Base-by-base conservation (phyloP, 2,329 filamentous ascomycete genomes). In the Cladosporium sphaerospermum region DNA sequence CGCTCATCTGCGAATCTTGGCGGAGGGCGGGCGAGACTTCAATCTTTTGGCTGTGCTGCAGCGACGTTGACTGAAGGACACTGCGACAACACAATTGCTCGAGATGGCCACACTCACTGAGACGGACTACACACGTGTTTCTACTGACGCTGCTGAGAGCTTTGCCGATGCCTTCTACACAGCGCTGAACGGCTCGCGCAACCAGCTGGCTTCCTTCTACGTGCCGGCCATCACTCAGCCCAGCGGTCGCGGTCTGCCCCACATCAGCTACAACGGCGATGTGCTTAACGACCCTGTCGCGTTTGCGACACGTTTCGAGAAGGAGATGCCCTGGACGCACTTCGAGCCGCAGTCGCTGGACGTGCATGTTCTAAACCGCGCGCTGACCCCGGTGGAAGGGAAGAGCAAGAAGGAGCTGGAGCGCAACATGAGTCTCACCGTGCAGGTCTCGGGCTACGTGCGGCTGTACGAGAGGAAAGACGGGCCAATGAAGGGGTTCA, bases 241-340 rank as follows among this genome's bases (percentile, higher is more conserved):
- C n/a, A 72, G 75, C 56, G 71, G 76, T 19, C 74, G 76, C 33
- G 78, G 69, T 0, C 63, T 76, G 3, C 73, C 88, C 48, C 82
- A 84, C 66, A 90, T 96, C 63, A 80, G 83, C 62, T 85, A 90
- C 76, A 95, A 95, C 72, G 89, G 90, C 62, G 83, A 83, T 45
- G 70, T 80, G 2, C 73, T 88, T 36, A 69, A 78, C 33, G 78
- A 81, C 53, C 84, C 84, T 0, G 72, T 75, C 47, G 82, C 83
- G 42, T 85, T 90, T 62, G 82, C 85, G 61, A 77, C 78, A 14
- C 78, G 89, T 28, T 86, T 90, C 59, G 77, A 83, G 54, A 78
- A 78, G 5, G 82, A 89, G 61, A 79, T 85, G 71, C 81, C 74
- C 61, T 70, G 73, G 72, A 71, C 84, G 13, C 71, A 77, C 60